These are phyloP conservation scores for Gastrolobium bilobum DNA, from an alignment of 306 rosid genomes.

Conservation along the genomic window DNA sequence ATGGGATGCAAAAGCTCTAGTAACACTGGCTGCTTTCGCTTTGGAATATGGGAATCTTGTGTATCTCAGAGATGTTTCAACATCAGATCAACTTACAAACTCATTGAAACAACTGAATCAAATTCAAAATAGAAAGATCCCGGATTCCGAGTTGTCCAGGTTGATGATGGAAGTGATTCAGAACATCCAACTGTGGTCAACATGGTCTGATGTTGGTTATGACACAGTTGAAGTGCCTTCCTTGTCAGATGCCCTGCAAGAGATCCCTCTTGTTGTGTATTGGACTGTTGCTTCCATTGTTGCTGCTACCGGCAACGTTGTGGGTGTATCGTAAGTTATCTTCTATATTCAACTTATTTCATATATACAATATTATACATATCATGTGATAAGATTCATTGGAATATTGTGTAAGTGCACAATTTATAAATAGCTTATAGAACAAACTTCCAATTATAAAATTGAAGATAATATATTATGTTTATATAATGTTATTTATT, in stretches of 20 bases:
- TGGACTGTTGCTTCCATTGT: conserved; percentile 45
- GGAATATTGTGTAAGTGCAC: not conserved
- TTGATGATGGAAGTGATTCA: conserved; percentile 49
- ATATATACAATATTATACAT: not conserved
- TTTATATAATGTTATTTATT: not conserved
- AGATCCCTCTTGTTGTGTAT: conserved; percentile 52
- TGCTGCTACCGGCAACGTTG: conserved; percentile 32
- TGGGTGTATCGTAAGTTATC: conserved; percentile 46
- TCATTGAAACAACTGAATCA: conserved; percentile 43
- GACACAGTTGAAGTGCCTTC: conserved; percentile 49
- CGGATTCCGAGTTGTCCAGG: not conserved
- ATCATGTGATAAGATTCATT: not conserved
- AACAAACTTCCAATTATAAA: not conserved
- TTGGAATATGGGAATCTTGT: conserved; percentile 50
- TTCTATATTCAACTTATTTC: not conserved
- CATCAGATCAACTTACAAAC: conserved; percentile 32
- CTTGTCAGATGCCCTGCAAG: conserved; percentile 41
- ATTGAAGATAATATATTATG: not conserved
- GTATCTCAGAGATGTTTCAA: conserved; percentile 29
- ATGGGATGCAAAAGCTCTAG: conserved; percentile 77
- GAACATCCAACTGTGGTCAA: conserved; percentile 54
- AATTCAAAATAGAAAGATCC: conserved; percentile 25
- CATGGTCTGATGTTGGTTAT: conserved; percentile 41
- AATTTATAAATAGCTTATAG: not conserved
- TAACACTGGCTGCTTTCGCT: conserved; percentile 44